phyloP scores from a whole-genome alignment of 148 eudicot species.

The Polygonum aviculare region DNA sequence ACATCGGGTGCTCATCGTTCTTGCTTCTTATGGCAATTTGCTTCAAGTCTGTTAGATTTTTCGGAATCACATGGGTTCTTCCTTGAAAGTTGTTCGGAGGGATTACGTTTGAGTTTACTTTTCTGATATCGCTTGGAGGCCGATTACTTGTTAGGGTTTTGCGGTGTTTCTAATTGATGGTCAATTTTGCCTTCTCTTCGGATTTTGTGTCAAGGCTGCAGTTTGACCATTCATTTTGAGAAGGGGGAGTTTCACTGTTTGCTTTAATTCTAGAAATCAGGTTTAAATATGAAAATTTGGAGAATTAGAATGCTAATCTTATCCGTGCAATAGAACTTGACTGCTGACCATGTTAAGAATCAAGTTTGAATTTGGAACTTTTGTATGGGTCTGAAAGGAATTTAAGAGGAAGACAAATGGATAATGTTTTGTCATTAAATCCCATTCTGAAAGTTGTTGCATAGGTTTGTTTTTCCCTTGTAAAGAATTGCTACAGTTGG shows the following conservation, averaged over 20 bases:
- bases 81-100: not conserved
- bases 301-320: not conserved
- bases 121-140: not conserved
- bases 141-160: not conserved
- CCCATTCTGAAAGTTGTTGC: not conserved
- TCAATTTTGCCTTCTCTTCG: not conserved
- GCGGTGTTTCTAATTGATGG: not conserved
- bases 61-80: not conserved
- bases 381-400: not conserved
- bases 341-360: not conserved
- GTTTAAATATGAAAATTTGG: not conserved
- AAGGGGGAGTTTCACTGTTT: not conserved
- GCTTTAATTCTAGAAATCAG: not conserved
- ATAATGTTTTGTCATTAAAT: not conserved
- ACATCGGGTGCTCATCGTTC: not conserved
- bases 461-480: no score
- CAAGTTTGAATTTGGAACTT: not conserved
- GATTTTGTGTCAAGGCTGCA: not conserved
- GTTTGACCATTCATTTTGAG: not conserved
- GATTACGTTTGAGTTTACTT: not conserved
- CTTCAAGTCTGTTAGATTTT: not conserved
- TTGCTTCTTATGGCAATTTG: conserved; percentile 2
- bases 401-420: not conserved
- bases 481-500: no score
- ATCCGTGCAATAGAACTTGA: conserved; percentile 1